phyloP scores from a whole-genome alignment of 495 filamentous ascomycete species.

The Aspergillus funiculosus region DNA sequence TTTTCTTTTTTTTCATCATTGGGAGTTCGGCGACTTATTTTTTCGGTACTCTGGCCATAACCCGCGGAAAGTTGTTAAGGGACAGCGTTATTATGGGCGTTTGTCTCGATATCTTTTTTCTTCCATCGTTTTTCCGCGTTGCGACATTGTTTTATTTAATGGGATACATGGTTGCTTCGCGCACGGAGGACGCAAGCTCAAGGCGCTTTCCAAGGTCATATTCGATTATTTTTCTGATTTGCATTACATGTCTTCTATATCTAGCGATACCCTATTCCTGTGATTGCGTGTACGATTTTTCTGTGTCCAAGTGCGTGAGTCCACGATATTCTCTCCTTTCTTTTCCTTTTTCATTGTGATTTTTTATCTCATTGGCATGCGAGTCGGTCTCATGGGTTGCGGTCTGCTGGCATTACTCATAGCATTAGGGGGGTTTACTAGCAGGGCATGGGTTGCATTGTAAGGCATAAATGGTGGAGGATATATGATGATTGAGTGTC shows the following conservation, averaged over 20 bases:
- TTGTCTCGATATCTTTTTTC: not conserved
- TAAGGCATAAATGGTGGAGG: slow-evolving; percentile 19
- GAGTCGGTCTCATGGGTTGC: slow-evolving; percentile 10
- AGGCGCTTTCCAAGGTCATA: slow-evolving; percentile 15
- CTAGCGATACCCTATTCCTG: slow-evolving; percentile 28
- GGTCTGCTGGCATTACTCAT: slow-evolving; percentile 15
- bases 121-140: slow-evolving; percentile 1
- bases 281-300: slow-evolving; percentile 14
- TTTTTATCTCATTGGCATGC: slow-evolving; percentile 8
- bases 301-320: slow-evolving; percentile 14
- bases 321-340: slow-evolving; percentile 5
- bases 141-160: slow-evolving; percentile 10
- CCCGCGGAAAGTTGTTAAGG: slow-evolving; percentile 11
- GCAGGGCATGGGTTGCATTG: slow-evolving; percentile 20
- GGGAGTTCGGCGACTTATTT: slow-evolving; percentile 15
- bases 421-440: slow-evolving; percentile 22
- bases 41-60: no score
- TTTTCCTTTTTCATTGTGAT: no score
- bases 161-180: slow-evolving; percentile 11
- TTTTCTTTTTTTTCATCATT: slow-evolving; percentile 2
- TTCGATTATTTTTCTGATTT: slow-evolving; percentile 14
- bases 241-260: slow-evolving; percentile 16
- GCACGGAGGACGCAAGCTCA: slow-evolving; percentile 11
- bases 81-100: slow-evolving; percentile 5
- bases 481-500: slow-evolving; percentile 8